These are phyloP conservation scores for Kluyveromyces wickerhamii DNA, from an alignment of 805 yeast genomes.

Conservation along the genomic window DNA sequence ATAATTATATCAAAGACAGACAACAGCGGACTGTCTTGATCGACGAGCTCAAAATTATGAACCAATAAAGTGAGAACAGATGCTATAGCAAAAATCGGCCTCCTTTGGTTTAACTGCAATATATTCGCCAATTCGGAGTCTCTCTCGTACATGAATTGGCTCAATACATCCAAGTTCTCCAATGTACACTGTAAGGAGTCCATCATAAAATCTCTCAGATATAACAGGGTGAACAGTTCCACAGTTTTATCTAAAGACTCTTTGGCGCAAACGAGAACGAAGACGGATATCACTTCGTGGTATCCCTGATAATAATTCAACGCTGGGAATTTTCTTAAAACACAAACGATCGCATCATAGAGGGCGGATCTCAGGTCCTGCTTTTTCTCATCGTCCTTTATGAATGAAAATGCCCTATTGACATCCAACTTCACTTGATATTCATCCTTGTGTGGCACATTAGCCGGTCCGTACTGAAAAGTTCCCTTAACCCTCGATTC, in stretches of 20 bases:
- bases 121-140: conserved; percentile 39
- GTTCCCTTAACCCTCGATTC: conserved; percentile 9
- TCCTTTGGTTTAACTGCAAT: conserved; percentile 33
- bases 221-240: conserved; percentile 48
- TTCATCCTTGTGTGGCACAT: conserved; percentile 52
- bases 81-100: conserved; percentile 66
- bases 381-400: conserved; percentile 17
- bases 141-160: conserved; percentile 43
- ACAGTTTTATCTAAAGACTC: conserved; percentile 30
- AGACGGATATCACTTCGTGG: conserved; percentile 74
- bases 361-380: conserved; percentile 18
- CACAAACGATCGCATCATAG: conserved; percentile 37
- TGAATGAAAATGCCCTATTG: conserved; percentile 51
- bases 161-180: conserved; percentile 57
- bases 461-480: not conserved
- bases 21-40: conserved; percentile 38
- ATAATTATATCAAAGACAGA: conserved; percentile 65
- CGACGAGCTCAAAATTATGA: conserved; percentile 46
- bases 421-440: conserved; percentile 76
- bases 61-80: conserved; percentile 70
- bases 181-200: conserved; percentile 58
- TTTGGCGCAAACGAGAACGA: conserved; percentile 43
- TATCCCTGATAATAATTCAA: conserved; percentile 85
- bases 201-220: conserved; percentile 81
- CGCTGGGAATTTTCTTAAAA: conserved; percentile 53